Base-by-base conservation (phyloP, 2,329 filamentous ascomycete species). In the Fusarium verticillioides region DNA sequence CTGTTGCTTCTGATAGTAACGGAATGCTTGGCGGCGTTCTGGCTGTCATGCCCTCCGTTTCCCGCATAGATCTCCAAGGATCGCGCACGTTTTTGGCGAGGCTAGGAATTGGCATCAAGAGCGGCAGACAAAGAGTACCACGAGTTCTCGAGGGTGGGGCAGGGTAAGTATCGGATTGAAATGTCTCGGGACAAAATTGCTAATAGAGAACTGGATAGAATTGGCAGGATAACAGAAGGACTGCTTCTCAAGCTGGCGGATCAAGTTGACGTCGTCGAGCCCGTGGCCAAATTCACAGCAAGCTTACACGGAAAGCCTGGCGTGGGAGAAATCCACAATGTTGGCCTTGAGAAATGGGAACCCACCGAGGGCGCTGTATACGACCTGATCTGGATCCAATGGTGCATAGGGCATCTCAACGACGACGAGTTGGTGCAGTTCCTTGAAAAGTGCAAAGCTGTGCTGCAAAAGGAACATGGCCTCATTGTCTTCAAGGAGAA, bases 11-110 rank as follows among this genome's bases (percentile, higher is more conserved):
- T 46, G 82, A 86, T 57, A 81, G 84, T 52, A 88, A 92, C 76
- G 94, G 94, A 78, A 95, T 96, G 92, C 91, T 97, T 4, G 95
- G 94, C 69, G 93, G 95, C 82, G 95, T 96, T 91, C 90, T 97
- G 4, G 94, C 94, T 71, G 93, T 95, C 82, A 85, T 85, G 65
- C 80, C 84, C 0, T 75, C 77, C 0, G 65, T 93, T 70, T 90
- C 89, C 7, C 86, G 88, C 54, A 88, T 92, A 60, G 93, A 94
- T 78, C 85, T 94, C 2, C 90, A 91, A 77, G 92, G 91, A 46
- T 93, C 90, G 1, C 87, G 88, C 39, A 91, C 87, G 59, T 94
- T 95, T 80, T 81, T 94, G 39, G 87, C 89, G 19, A 93, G 93
- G 78, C 81, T 95, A 8, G 88, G 88, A 12, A 79, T 87, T 54